Evolutionary conservation across 345 rosid species (phyloP).

Genomic region (Syzygium jambos): DNA sequence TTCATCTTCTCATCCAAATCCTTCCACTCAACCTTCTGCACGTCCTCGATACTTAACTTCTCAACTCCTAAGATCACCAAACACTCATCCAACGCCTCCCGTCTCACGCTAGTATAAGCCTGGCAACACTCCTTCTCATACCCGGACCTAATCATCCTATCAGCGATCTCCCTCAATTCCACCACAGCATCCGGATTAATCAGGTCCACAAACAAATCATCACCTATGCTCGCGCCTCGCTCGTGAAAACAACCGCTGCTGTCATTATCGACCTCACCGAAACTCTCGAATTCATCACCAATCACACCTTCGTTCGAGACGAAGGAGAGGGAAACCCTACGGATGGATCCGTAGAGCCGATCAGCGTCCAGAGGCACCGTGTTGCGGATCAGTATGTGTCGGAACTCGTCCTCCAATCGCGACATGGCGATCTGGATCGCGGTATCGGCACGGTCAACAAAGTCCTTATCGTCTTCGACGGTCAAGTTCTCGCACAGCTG

Average conservation of each 20-base stretch:
- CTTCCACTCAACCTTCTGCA: slow-evolving; percentile 87
- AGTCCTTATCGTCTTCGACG: slow-evolving; percentile 29
- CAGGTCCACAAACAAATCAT: slow-evolving; percentile 76
- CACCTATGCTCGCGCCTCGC: slow-evolving; percentile 77
- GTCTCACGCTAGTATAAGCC: slow-evolving; percentile 67
- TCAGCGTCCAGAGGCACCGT: slow-evolving; percentile 80
- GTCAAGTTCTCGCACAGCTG: slow-evolving; percentile 43
- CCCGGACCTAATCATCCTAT: slow-evolving; percentile 82
- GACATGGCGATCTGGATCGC: slow-evolving; percentile 91
- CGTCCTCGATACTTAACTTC: slow-evolving; percentile 92
- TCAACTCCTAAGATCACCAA: slow-evolving; percentile 70
- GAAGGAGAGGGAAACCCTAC: slow-evolving; percentile 60
- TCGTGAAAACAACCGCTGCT: slow-evolving; percentile 68
- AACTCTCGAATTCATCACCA: slow-evolving; percentile 62
- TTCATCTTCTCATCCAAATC: slow-evolving; percentile 96
- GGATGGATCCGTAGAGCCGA: slow-evolving; percentile 71
- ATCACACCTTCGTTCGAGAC: slow-evolving; percentile 51
- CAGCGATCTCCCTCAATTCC: slow-evolving; percentile 74
- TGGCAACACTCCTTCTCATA: slow-evolving; percentile 95
- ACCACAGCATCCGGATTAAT: slow-evolving; percentile 45
- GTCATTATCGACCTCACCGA: slow-evolving; percentile 52
- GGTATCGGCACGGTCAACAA: slow-evolving; percentile 73
- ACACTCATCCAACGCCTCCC: slow-evolving; percentile 83
- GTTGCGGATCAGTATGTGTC: slow-evolving; percentile 64
- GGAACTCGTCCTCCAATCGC: slow-evolving; percentile 83